phyloP scores from a whole-genome alignment of 2,329 filamentous ascomycete species.

The Fusarium clavum region DNA sequence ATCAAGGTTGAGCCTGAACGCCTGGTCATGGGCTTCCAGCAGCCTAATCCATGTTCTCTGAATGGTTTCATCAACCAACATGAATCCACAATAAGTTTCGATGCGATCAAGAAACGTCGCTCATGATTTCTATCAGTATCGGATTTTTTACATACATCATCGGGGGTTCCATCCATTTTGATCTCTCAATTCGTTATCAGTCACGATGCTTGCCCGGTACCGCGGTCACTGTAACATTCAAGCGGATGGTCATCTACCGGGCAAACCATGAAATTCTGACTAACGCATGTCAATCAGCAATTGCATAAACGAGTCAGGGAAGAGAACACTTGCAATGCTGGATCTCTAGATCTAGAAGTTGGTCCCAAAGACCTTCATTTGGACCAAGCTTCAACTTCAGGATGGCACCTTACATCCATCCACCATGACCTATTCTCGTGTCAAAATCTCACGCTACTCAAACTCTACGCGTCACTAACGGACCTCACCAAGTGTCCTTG shows the following conservation, averaged over 20 bases:
- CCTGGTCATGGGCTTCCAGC: slow-evolving; percentile 7
- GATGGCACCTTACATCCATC: background rate
- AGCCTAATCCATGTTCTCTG: slow-evolving; percentile 15
- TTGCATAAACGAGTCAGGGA: slow-evolving; percentile 12
- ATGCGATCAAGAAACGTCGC: slow-evolving; percentile 8
- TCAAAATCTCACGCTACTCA: background rate
- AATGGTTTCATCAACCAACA: slow-evolving; percentile 14
- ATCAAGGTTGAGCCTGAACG: slow-evolving; percentile 10
- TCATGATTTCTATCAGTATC: background rate
- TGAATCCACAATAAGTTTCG: slow-evolving; percentile 23
- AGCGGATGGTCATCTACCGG: background rate
- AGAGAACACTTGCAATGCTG: slow-evolving; percentile 9
- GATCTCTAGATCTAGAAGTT: slow-evolving; percentile 3
- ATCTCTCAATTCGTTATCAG: background rate
- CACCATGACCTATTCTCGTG: background rate
- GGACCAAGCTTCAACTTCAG: slow-evolving; percentile 12
- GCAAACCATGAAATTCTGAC: background rate
- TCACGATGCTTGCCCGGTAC: background rate
- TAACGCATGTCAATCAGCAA: background rate
- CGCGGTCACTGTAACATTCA: background rate
- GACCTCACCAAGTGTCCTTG: slow-evolving; percentile 1
- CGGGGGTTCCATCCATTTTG: background rate
- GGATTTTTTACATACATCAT: background rate
- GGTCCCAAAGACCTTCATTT: slow-evolving; percentile 1
- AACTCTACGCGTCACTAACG: slow-evolving; percentile 4